Conservation (phyloP, 305 asterid genomes). For the Solanum hybrid region DNA sequence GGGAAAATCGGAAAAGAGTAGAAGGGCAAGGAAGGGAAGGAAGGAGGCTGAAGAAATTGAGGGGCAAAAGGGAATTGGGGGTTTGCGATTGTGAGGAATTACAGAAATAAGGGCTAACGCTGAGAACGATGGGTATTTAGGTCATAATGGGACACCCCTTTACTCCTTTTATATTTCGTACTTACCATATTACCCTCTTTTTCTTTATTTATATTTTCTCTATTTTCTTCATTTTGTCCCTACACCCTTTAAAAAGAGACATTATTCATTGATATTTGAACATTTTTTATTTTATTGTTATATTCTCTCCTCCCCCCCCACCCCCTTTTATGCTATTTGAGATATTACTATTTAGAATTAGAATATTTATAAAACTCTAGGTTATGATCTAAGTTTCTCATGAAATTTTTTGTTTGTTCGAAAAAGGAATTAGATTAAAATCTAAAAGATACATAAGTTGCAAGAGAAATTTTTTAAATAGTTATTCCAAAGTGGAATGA, state of each 20-base stretch:
- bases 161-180: not conserved
- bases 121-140: slow-evolving; percentile 9
- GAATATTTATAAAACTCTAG: not conserved
- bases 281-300: not conserved
- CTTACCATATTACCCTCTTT: slow-evolving; percentile 9
- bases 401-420: not conserved
- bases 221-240: not conserved
- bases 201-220: not conserved
- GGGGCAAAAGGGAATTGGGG: not conserved
- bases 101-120: not conserved
- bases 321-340: not conserved
- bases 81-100: not conserved
- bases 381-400: not conserved
- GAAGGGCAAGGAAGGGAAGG: slow-evolving; percentile 10
- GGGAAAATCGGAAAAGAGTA: not conserved
- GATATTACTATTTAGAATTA: not conserved
- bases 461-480: not conserved
- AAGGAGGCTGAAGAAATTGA: slow-evolving; percentile 3
- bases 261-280: not conserved
- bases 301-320: not conserved
- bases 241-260: not conserved
- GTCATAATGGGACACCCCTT: not conserved
- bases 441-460: not conserved
- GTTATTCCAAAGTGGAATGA: not conserved
- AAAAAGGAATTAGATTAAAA: not conserved